phyloP scores from a whole-genome alignment of 495 filamentous ascomycete species.

The Neurospora discreta region DNA sequence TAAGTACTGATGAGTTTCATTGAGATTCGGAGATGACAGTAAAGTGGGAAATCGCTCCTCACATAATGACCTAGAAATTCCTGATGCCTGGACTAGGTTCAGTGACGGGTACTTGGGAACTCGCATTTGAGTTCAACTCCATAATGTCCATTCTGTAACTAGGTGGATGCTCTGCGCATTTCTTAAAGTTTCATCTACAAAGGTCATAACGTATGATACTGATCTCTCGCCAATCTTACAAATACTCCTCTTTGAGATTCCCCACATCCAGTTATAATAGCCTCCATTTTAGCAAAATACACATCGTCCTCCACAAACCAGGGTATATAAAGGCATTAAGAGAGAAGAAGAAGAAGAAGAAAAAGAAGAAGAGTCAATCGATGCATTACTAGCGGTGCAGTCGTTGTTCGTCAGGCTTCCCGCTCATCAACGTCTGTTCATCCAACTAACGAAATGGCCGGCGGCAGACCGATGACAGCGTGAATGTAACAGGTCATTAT shows the following conservation, averaged over 20 bases:
- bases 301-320: not conserved
- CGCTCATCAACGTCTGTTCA: not conserved
- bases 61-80: not conserved
- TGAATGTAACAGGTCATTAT: not conserved
- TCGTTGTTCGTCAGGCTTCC: not conserved
- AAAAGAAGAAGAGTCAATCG: not conserved
- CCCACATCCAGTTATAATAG: not conserved
- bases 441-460: not conserved
- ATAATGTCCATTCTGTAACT: not conserved
- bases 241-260: not conserved
- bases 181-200: slow-evolving; percentile 9
- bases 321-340: not conserved
- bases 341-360: not conserved
- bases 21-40: not conserved
- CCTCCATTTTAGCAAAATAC: not conserved
- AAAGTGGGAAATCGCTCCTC: not conserved
- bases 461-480: not conserved
- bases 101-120: not conserved
- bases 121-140: not conserved
- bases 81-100: not conserved
- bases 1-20: not conserved
- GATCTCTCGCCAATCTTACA: not conserved
- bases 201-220: not conserved
- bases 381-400: not conserved
- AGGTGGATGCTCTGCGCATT: slow-evolving; percentile 3